These are phyloP conservation scores for Asterella californica DNA, from an alignment of 225 moss, liverwort and hornwort genomes.

Conservation along the genomic window DNA sequence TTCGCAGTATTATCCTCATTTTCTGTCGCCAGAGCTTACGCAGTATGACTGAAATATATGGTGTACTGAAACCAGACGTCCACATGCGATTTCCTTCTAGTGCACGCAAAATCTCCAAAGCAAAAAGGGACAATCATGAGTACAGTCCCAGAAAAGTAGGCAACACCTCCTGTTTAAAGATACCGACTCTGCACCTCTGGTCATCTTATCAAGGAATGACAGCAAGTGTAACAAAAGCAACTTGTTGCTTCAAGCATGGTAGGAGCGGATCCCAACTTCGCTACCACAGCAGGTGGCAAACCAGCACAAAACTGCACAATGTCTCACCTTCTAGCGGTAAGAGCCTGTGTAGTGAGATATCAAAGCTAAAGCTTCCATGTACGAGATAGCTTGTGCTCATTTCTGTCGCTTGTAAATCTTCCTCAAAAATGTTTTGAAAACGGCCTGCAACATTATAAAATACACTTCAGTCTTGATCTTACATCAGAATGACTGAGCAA, in stretches of 20 bases:
- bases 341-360: background rate
- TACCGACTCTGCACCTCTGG: background rate
- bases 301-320: background rate
- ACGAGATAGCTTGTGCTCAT: conserved; percentile 22
- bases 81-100: no score
- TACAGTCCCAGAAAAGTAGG: background rate
- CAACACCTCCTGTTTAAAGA: background rate
- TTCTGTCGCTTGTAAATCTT: conserved; percentile 97
- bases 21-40: no score
- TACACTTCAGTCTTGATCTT: background rate
- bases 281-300: background rate
- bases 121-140: no score
- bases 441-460: conserved; percentile 50
- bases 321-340: background rate
- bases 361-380: background rate
- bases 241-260: background rate
- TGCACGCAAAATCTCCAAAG: no score
- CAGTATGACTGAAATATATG: no score
- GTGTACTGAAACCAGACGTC: no score
- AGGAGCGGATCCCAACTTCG: background rate
- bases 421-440: conserved; percentile 75
- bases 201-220: background rate
- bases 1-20: no score
- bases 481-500: background rate
- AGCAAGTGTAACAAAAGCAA: background rate